A percentile compares a stretch with the other conserved stretches of the same genome.
Evolutionary conservation across 768 basidiomycete species (phyloP).

Genomic region (Pulveroboletus sp.): DNA sequence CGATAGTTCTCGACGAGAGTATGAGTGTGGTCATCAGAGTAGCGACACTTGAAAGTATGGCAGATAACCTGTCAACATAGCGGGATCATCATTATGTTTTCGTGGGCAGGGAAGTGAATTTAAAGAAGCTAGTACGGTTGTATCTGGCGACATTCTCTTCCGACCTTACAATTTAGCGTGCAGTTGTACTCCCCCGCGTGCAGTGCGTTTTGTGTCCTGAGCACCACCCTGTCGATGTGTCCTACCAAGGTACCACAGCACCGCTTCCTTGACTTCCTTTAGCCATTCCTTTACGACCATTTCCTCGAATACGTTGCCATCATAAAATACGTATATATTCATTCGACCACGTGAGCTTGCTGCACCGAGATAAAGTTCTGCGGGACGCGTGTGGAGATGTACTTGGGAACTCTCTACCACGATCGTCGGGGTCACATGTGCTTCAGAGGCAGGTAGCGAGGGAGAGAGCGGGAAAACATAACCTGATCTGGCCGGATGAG

Average conservation of each 20-base stretch:
- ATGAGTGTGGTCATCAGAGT: too few species aligned
- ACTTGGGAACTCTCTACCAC: background rate
- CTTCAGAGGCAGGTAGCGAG: background rate
- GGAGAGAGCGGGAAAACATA: background rate
- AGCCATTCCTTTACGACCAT: constrained; percentile 42
- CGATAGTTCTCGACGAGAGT: too few species aligned
- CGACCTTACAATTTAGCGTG: too few species aligned
- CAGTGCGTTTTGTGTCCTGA: too few species aligned
- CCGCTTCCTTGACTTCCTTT: constrained; percentile 35
- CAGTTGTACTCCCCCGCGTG: too few species aligned
- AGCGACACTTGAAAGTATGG: too few species aligned
- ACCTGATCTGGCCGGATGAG: background rate
- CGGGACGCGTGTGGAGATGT: background rate
- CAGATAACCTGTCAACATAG: too few species aligned
- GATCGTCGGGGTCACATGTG: background rate
- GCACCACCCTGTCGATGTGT: too few species aligned
- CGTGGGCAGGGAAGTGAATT: too few species aligned
- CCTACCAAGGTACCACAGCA: constrained; percentile 24
- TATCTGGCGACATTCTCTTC: too few species aligned
- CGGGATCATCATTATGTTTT: too few species aligned
- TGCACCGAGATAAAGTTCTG: constrained; percentile 36
- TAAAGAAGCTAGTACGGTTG: too few species aligned
- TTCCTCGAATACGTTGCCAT: constrained; percentile 42
- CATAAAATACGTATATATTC: constrained; percentile 34
- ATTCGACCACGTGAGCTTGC: constrained; percentile 33